Evolutionary conservation across 176 grass and related monocot species (phyloP).

Genomic region (Rhipidocladum racemiflorum): DNA sequence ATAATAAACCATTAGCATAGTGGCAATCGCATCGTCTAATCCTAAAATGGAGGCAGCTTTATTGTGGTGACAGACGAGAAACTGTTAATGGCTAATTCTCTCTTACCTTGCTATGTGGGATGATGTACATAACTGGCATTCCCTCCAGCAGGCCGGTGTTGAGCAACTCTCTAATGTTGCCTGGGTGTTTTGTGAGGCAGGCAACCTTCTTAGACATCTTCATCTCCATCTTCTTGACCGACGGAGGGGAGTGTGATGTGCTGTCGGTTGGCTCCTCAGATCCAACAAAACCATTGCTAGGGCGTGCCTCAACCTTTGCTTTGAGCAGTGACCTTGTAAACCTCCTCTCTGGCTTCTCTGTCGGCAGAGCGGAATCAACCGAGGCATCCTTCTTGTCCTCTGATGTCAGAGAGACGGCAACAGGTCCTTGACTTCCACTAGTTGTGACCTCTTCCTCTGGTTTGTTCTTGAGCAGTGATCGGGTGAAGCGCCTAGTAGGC

Average conservation of each 20-base stretch:
- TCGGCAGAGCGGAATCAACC: not conserved
- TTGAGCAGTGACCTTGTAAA: constrained; percentile 55
- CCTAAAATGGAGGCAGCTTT: not conserved
- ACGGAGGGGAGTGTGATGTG: constrained; percentile 32
- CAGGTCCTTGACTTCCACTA: not conserved
- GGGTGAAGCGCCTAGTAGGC: constrained; percentile 42
- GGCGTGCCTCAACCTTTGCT: constrained; percentile 15
- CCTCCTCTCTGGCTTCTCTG: constrained; percentile 33
- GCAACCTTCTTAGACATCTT: constrained; percentile 72
- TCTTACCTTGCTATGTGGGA: constrained; percentile 49
- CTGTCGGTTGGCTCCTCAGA: constrained; percentile 32
- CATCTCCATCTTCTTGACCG: constrained; percentile 61
- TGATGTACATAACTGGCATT: constrained; percentile 43
- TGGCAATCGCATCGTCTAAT: not conserved
- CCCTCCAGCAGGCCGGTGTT: constrained; percentile 54
- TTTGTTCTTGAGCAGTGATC: constrained; percentile 37
- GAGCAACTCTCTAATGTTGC: constrained; percentile 47
- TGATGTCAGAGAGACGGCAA: not conserved
- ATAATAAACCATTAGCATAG: not conserved
- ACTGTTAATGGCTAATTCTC: not conserved
- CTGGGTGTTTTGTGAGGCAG: constrained; percentile 47
- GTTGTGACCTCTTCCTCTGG: constrained; percentile 5
- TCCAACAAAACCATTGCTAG: constrained; percentile 3
- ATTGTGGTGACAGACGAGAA: not conserved
- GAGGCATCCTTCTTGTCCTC: constrained; percentile 18